Evolutionary conservation across 768 basidiomycete genomes (phyloP), one percentile per base, ranked within the genome.

Genomic region (Mycena epipterygia): DNA sequence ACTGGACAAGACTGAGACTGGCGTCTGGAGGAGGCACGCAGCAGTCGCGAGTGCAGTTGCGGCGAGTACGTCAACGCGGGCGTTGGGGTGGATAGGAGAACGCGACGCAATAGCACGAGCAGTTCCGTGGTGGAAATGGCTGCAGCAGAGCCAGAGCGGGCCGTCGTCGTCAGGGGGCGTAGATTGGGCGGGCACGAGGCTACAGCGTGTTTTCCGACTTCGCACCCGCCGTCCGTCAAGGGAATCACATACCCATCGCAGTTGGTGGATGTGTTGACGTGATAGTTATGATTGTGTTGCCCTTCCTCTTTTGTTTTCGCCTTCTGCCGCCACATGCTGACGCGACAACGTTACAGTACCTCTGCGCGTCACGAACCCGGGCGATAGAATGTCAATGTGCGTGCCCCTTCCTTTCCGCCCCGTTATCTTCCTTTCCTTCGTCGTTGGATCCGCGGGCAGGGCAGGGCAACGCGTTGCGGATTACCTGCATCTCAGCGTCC

Each of bases 361-460:
- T 46, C 57, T 73, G 25, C 68, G 68, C 21, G 72, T 73, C 21
- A 70, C 61, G 52, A 73, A 73, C 56, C 72, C 72, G 4, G 55
- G 65, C 32, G 72, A 73, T 51, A 65, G 72, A 32, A 53, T 73
- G 52, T 73, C 72, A 0, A 67, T 73, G 72, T 73, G 44, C 57
- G 72, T 73, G 37, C n/a, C 33, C 14, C 37, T 13, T 49, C 44
- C 33, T 52, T 49, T 49, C 27, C 41, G 35, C 56, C 42, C 52
- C 41, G 32, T 29, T 52, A 53, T 12, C 29, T 13, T 46, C 35
- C 32, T 37, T 32, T 51, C 42, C 27, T 27, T 46, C 27, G 29
- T 21, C 25, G 13, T 58, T 25, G 33, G 11, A 14, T 21, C 21
- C 44, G 39, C 25, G 21, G 62, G n/a, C n/a, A n/a, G n/a, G n/a